Conservation (phyloP, 148 eudicot species). For the Suaeda aralocaspica region DNA sequence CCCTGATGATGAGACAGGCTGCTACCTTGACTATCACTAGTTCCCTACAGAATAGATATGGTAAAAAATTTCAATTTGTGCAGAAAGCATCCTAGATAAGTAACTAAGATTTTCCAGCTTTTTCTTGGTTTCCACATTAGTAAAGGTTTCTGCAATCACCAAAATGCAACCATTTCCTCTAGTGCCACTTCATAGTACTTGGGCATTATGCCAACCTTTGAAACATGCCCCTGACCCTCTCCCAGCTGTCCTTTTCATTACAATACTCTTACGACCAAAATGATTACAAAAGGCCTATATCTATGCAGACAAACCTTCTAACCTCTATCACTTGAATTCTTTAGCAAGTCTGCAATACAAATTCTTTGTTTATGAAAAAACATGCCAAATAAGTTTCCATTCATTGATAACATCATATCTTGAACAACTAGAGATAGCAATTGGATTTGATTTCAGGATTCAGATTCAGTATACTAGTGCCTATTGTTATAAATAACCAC, state of each 20-base stretch:
- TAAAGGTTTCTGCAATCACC: not conserved
- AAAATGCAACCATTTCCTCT: not conserved
- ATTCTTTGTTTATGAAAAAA: not conserved
- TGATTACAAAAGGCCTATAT: not conserved
- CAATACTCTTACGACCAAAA: not conserved
- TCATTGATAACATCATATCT: conserved; percentile 2
- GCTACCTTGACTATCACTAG: not conserved
- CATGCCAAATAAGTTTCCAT: conserved; percentile 8
- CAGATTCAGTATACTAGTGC: conserved; percentile 4
- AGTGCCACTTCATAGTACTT: not conserved
- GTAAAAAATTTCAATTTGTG: too few relatives aligned
- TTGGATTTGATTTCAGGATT: not conserved
- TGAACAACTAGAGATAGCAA: conserved; percentile 7
- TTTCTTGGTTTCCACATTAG: not conserved
- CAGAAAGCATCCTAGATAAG: not conserved
- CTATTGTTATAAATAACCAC: conserved; percentile 15
- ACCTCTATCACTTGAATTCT: not conserved
- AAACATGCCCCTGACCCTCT: not conserved
- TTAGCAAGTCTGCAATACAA: not conserved
- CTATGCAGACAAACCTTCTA: not conserved
- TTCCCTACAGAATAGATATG: not conserved
- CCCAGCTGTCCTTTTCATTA: not conserved
- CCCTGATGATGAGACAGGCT: not conserved
- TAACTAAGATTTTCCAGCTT: not conserved
- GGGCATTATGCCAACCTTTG: not conserved